A percentile compares a stretch with the other conserved stretches of the same genome.
These are phyloP conservation scores for Calonectria honghensis DNA, from an alignment of 2,329 filamentous ascomycete genomes.

Conservation along the genomic window DNA sequence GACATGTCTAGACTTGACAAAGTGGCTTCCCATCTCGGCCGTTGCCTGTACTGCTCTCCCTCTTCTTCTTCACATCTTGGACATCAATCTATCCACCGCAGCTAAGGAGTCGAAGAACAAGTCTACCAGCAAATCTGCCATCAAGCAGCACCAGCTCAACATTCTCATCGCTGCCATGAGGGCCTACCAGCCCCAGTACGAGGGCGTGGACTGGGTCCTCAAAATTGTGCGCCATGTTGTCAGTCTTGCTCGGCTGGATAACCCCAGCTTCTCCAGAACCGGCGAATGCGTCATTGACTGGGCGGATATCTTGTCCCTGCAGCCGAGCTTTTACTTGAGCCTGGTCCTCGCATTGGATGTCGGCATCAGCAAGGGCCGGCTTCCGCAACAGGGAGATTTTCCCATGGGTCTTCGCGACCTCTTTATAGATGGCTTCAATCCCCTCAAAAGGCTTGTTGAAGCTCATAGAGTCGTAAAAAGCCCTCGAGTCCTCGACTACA, in stretches of 20 bases:
- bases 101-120: background rate
- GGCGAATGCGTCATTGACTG: constrained; percentile 16
- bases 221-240: constrained; percentile 12
- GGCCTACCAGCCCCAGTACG: constrained; percentile 10
- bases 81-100: background rate
- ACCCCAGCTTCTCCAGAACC: constrained; percentile 15
- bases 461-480: background rate
- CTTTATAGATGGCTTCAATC: constrained; percentile 20
- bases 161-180: constrained; percentile 17
- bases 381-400: constrained; percentile 7
- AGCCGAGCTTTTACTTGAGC: constrained; percentile 13
- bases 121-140: background rate
- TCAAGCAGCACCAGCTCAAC: constrained; percentile 22
- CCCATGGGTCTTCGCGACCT: background rate
- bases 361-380: constrained; percentile 4
- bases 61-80: background rate
- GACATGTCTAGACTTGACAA: background rate
- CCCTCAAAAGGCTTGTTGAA: background rate
- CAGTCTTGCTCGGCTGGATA: background rate
- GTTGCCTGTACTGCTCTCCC: constrained; percentile 8
- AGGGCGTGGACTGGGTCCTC: constrained; percentile 10
- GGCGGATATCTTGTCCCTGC: constrained; percentile 1
- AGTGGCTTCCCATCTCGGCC: background rate
- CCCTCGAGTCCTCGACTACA: background rate
- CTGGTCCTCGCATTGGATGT: background rate